Evolutionary conservation across 2,329 filamentous ascomycete genomes (phyloP).

Genomic region (Alternaria viburni): DNA sequence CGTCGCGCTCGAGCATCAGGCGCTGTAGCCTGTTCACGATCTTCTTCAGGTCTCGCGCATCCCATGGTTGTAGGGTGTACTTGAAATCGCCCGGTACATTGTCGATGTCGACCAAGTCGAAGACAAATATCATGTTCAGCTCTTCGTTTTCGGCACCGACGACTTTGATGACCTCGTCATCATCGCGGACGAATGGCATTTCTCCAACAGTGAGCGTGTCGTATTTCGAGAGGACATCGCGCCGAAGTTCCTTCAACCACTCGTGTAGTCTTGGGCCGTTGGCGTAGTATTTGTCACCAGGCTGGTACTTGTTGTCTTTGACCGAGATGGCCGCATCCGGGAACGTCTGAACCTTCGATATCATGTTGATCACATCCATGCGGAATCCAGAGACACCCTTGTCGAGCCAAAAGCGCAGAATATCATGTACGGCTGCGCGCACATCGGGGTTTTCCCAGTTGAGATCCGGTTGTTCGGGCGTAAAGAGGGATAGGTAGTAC

Average conservation of each 20-base stretch:
- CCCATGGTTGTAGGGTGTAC: constrained; percentile 41
- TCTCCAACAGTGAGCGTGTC: constrained; percentile 71
- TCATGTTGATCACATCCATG: constrained; percentile 50
- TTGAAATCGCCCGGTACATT: constrained; percentile 48
- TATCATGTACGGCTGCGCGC: constrained; percentile 71
- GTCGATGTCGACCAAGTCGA: constrained; percentile 52
- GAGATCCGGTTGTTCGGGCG: constrained; percentile 77
- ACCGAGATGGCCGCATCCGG: constrained; percentile 36
- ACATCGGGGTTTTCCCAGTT: constrained; percentile 79
- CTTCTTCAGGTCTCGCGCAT: constrained; percentile 41
- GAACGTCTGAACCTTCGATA: constrained; percentile 43
- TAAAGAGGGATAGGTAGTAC: constrained; percentile 80
- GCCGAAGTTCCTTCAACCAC: constrained; percentile 70
- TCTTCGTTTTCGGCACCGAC: constrained; percentile 56
- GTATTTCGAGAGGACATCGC: constrained; percentile 64
- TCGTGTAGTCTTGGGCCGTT: constrained; percentile 74
- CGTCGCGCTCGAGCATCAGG: constrained; percentile 47
- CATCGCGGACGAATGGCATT: constrained; percentile 61
- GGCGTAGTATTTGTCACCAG: constrained; percentile 61
- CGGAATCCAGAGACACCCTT: constrained; percentile 64
- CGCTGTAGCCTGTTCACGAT: constrained; percentile 45
- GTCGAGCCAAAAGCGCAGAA: constrained; percentile 81
- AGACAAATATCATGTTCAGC: constrained; percentile 72
- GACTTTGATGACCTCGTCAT: constrained; percentile 55
- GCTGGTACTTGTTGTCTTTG: constrained; percentile 49